These are phyloP conservation scores for Arthroderma uncinatum DNA, from an alignment of 2,329 filamentous ascomycete species.

Conservation along the genomic window DNA sequence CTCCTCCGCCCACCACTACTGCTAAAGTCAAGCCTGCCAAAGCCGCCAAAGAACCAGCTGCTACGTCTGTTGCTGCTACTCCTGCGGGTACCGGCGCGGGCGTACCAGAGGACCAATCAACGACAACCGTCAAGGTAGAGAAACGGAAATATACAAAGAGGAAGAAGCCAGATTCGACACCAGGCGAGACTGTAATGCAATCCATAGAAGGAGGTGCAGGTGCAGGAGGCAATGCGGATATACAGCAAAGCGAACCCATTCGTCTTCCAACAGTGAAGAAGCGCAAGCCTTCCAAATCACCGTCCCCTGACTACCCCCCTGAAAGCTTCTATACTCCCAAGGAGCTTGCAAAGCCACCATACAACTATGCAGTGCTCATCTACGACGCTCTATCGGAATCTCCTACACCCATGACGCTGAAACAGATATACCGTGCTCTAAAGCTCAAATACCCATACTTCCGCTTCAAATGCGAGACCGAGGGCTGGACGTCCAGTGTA, in stretches of 20 bases:
- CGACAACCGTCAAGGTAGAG: conserved; percentile 30
- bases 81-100: conserved; percentile 4
- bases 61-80: conserved; percentile 2
- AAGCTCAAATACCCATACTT: conserved; percentile 53
- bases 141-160: conserved; percentile 41
- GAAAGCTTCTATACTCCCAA: conserved; percentile 51
- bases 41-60: conserved; percentile 19
- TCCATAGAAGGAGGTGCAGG: conserved; percentile 31
- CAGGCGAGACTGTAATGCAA: conserved; percentile 33
- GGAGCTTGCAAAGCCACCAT: conserved; percentile 50
- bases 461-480: conserved; percentile 51
- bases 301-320: conserved; percentile 50
- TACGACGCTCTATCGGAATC: conserved; percentile 52
- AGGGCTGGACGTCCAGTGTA: conserved; percentile 57
- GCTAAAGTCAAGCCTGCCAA: conserved; percentile 16
- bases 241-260: conserved; percentile 32
- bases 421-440: conserved; percentile 55
- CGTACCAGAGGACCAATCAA: conserved; percentile 22
- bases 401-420: conserved; percentile 48
- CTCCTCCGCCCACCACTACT: neutral
- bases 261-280: conserved; percentile 39
- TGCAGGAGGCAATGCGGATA: conserved; percentile 18
- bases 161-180: conserved; percentile 34
- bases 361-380: conserved; percentile 54
- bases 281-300: conserved; percentile 46